Evolutionary conservation across 352 stramenopile species (phyloP).

Genomic region (Phytophthora agathidicida): DNA sequence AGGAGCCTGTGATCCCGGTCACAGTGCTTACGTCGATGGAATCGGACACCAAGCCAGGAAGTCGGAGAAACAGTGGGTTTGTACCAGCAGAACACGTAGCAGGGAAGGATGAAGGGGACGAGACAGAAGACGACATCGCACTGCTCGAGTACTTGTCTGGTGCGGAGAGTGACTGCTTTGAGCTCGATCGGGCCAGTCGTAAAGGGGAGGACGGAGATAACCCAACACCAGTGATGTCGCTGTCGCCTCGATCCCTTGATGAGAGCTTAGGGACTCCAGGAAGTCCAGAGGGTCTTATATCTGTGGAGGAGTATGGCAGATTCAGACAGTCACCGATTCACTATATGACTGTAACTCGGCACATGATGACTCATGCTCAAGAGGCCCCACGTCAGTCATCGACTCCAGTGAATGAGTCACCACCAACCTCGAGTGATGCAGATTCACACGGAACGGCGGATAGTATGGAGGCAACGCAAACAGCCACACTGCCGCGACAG

Average conservation of each 20-base stretch:
- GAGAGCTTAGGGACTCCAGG: conserved; percentile 25
- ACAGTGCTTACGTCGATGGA: conserved; percentile 22
- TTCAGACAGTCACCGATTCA: conserved; percentile 16
- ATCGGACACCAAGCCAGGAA: conserved; percentile 25
- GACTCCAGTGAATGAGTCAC: conserved; percentile 13
- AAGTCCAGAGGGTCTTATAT: conserved; percentile 23
- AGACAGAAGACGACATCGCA: conserved; percentile 41
- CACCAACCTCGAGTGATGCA: conserved; percentile 3
- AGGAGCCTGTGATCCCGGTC: conserved; percentile 29
- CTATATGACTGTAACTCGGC: conserved; percentile 24
- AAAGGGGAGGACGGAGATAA: conserved; percentile 31
- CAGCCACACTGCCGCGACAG: conserved; percentile 1
- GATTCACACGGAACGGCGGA: background rate
- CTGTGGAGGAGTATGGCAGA: conserved; percentile 22
- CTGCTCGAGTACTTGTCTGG: conserved; percentile 39
- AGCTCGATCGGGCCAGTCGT: conserved; percentile 33
- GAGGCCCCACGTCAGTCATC: conserved; percentile 26
- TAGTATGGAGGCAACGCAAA: conserved; percentile 16
- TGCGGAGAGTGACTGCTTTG: conserved; percentile 36
- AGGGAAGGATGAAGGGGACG: conserved; percentile 25
- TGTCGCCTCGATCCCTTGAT: conserved; percentile 31
- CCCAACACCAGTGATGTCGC: conserved; percentile 19
- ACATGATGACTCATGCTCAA: conserved; percentile 27
- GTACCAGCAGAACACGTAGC: conserved; percentile 16
- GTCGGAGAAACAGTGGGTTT: background rate